Conservation (phyloP, 768 basidiomycete species). For the Kwoniella sp. region DNA sequence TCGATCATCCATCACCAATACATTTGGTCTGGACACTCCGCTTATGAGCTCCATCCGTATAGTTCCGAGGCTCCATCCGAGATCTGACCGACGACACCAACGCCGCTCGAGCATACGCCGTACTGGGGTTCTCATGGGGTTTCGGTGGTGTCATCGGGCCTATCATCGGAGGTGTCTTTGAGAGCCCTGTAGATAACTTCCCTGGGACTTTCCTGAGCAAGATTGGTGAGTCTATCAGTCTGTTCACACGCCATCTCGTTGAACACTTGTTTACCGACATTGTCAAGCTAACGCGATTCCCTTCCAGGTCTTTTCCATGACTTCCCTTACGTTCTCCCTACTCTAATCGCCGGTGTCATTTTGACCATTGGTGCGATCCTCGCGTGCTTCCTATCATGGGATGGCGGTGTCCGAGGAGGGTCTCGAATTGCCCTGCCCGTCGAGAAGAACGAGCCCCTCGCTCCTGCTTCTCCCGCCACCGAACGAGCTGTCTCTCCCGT, state of each 20-base stretch:
- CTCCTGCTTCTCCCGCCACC: conserved; percentile 10
- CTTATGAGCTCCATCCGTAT: background rate
- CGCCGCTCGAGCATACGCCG: conserved; percentile 91
- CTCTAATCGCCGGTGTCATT: conserved; percentile 72
- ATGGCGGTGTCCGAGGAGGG: conserved; percentile 82
- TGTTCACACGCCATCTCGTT: background rate
- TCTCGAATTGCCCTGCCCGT: conserved; percentile 78
- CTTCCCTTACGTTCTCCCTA: conserved; percentile 91
- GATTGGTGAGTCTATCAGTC: conserved; percentile 48
- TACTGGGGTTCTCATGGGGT: conserved; percentile 96
- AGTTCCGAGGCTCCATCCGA: conserved; percentile 73
- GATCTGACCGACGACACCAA: conserved; percentile 89
- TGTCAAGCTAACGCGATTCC: background rate
- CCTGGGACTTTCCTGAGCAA: conserved; percentile 69
- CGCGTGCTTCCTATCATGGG: conserved; percentile 82
- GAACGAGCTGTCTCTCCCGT: conserved; percentile 29
- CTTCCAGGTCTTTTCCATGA: conserved; percentile 64
- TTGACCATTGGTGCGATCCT: conserved; percentile 81
- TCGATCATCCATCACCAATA: background rate
- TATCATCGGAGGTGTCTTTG: conserved; percentile 60
- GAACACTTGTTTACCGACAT: background rate
- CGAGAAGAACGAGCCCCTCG: conserved; percentile 65
- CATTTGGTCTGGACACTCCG: too few species aligned
- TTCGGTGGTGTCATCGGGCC: conserved; percentile 70
- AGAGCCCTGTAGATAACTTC: conserved; percentile 78